phyloP scores from a whole-genome alignment of 2,329 filamentous ascomycete species.

The Sporothrix protearum region DNA sequence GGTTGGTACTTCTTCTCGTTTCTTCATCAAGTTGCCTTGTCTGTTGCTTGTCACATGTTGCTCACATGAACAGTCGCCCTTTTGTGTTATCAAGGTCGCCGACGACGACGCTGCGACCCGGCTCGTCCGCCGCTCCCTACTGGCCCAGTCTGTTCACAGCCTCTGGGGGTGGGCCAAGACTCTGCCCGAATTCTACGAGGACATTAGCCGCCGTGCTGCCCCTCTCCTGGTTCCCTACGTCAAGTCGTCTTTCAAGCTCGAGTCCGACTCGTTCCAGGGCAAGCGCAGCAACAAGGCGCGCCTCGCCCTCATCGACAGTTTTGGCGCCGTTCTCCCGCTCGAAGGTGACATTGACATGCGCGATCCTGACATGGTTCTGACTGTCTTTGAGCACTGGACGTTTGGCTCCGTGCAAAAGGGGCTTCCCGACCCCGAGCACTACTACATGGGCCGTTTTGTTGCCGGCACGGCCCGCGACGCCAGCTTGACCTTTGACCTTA shows the following conservation, averaged over 20 bases:
- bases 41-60: not conserved
- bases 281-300: slow-evolving; percentile 63
- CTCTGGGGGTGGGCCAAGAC: slow-evolving; percentile 74
- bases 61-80: slow-evolving; percentile 64
- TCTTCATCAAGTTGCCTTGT: not conserved
- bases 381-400: slow-evolving; percentile 78
- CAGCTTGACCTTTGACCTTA: slow-evolving; percentile 75
- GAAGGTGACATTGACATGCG: slow-evolving; percentile 74
- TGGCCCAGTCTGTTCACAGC: slow-evolving; percentile 80
- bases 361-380: slow-evolving; percentile 69
- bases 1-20: slow-evolving; percentile 50
- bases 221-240: slow-evolving; percentile 66
- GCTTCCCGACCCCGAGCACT: slow-evolving; percentile 52
- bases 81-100: slow-evolving; percentile 70
- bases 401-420: slow-evolving; percentile 49
- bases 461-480: slow-evolving; percentile 63
- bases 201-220: slow-evolving; percentile 56
- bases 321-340: slow-evolving; percentile 69
- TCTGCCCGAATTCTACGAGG: slow-evolving; percentile 65
- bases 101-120: slow-evolving; percentile 61
- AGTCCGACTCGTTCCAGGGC: slow-evolving; percentile 76
- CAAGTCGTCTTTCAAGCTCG: slow-evolving; percentile 72
- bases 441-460: slow-evolving; percentile 72
- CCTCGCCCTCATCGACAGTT: slow-evolving; percentile 74
- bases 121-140: slow-evolving; percentile 72